Conservation (phyloP, 352 stramenopile genomes). For the Globisporangium echinulatum region DNA sequence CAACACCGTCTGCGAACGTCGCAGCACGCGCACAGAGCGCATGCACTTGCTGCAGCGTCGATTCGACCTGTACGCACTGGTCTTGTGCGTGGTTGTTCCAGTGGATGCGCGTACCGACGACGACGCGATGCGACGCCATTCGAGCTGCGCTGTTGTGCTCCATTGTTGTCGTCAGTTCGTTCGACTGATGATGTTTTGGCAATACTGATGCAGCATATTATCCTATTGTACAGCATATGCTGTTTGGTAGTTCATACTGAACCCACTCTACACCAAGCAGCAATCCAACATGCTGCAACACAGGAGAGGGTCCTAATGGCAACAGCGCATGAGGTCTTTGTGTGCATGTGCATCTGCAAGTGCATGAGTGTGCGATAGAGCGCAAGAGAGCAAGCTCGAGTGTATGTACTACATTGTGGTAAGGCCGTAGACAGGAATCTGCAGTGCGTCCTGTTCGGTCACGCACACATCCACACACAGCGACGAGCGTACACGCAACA, state of each 20-base stretch:
- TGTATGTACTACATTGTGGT: conserved; percentile 29
- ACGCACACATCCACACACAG: not conserved
- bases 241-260: too few relatives aligned
- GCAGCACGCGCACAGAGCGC: conserved; percentile 42
- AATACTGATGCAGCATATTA: too few relatives aligned
- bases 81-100: conserved; percentile 59
- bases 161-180: not conserved
- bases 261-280: too few relatives aligned
- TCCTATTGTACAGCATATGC: too few relatives aligned
- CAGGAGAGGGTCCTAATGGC: too few relatives aligned
- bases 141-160: not conserved
- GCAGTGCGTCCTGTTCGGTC: conserved; percentile 26
- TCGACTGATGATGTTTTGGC: not conserved
- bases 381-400: too few relatives aligned
- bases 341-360: not conserved
- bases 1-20: conserved; percentile 39
- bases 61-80: conserved; percentile 34
- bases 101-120: conserved; percentile 60
- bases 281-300: too few relatives aligned
- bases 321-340: too few relatives aligned
- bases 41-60: conserved; percentile 36
- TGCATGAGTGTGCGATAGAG: not conserved
- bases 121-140: conserved; percentile 3
- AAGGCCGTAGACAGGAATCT: conserved; percentile 45
- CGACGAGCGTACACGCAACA: too few relatives aligned